Conservation (phyloP, 768 basidiomycete species). For the Pleurotus pulmonarius region DNA sequence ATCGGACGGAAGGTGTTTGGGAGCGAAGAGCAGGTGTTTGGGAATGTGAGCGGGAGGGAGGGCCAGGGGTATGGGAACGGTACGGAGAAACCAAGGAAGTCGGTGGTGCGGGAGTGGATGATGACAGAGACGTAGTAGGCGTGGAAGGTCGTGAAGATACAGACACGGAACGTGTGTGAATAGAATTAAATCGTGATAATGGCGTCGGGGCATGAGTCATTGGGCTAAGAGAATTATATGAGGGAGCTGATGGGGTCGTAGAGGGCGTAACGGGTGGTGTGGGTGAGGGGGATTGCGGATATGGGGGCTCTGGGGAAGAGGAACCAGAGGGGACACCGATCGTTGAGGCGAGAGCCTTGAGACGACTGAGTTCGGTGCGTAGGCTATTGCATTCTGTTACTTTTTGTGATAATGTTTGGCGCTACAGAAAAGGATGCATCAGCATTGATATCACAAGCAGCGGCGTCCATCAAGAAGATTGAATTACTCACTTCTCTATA, state of each 20-base stretch:
- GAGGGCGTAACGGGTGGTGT: constrained; percentile 29
- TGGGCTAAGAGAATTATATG: not conserved
- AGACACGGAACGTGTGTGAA: constrained; percentile 57
- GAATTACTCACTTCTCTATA: constrained; percentile 58
- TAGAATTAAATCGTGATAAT: constrained; percentile 48
- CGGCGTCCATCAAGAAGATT: not conserved
- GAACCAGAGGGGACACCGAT: constrained; percentile 29
- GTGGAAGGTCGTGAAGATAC: constrained; percentile 46
- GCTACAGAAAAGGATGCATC: constrained; percentile 36
- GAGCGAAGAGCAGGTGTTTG: constrained; percentile 25
- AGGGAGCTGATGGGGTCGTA: constrained; percentile 32
- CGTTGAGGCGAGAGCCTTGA: constrained; percentile 44
- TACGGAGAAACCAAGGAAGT: constrained; percentile 30
- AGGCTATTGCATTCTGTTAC: constrained; percentile 68
- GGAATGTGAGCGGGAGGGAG: constrained; percentile 19
- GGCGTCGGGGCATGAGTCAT: constrained; percentile 23
- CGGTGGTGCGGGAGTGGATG: constrained; percentile 43
- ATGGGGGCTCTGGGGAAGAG: constrained; percentile 29
- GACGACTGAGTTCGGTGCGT: constrained; percentile 60
- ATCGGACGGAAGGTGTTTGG: constrained; percentile 24
- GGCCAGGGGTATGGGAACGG: constrained; percentile 33
- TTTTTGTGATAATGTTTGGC: constrained; percentile 56
- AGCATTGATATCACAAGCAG: constrained; percentile 13
- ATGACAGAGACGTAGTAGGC: constrained; percentile 33
- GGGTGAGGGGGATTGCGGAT: constrained; percentile 29